phyloP scores from a whole-genome alignment of 2,329 filamentous ascomycete genomes.

The Ophiostoma sp. region DNA sequence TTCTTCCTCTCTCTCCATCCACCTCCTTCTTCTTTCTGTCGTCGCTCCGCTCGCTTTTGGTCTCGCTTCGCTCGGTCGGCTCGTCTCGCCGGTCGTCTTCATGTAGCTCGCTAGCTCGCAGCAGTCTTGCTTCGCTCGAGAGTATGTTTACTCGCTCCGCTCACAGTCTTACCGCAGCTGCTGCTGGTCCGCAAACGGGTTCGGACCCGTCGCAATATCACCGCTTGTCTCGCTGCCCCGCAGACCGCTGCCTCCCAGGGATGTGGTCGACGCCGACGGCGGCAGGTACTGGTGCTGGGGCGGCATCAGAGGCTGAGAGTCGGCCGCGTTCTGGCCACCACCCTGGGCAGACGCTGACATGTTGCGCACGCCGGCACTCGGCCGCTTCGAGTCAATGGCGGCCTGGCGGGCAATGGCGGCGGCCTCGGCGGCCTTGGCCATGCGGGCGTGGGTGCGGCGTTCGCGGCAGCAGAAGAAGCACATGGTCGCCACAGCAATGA shows the following conservation, averaged over 20 bases:
- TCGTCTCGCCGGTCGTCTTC: not conserved
- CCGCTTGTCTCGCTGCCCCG: constrained; percentile 13
- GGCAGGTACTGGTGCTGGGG: constrained; percentile 16
- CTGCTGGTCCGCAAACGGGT: constrained; percentile 30
- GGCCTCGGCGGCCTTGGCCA: constrained; percentile 50
- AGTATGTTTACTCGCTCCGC: not conserved
- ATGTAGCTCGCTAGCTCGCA: not conserved
- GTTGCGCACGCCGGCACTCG: constrained; percentile 35
- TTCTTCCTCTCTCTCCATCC: not conserved
- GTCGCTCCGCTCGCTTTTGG: not conserved
- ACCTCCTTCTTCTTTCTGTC: not conserved
- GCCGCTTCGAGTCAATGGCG: constrained; percentile 41
- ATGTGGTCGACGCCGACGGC: not conserved
- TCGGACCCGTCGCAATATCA: constrained; percentile 26
- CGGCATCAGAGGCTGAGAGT: constrained; percentile 34
- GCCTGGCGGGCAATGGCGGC: constrained; percentile 50
- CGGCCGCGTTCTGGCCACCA: not conserved
- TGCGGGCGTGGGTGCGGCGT: constrained; percentile 45
- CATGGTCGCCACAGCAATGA: constrained; percentile 43
- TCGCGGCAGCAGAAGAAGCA: constrained; percentile 56
- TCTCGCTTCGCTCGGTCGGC: not conserved
- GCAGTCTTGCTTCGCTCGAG: not conserved
- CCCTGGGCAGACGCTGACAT: not conserved
- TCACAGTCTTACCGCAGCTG: constrained; percentile 28
- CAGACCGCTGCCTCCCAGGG: constrained; percentile 2